Evolutionary conservation across 2,329 filamentous ascomycete genomes (phyloP), one percentile per base, ranked within the genome.

Genomic region (Alternaria angustiovoidea): DNA sequence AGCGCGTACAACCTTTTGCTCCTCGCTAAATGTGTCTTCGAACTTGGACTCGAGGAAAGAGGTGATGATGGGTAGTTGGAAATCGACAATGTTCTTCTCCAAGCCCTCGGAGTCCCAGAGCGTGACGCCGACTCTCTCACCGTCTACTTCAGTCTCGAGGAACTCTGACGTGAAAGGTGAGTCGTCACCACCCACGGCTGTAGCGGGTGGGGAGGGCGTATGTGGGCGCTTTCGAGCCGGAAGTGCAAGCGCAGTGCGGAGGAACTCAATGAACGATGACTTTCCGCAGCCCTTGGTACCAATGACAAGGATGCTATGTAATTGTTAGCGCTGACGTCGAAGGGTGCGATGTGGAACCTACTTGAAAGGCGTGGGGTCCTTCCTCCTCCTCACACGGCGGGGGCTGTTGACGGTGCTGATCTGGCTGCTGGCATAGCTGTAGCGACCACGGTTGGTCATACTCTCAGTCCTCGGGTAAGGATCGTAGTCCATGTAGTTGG

Each of bases 331-430:
- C 14, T 28, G 6, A 26, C 30, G 9, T 3, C 11, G n/a, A 30
- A 5, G 38, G 7, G 11, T 9, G 12, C n/a, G 11, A 14, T 32
- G 34, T 34, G 39, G 9, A 47, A 87, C 93, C 87, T 84, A 98
- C 94, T 99, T 99, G 87, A 98, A 97, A 1, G 95, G 93, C 11
- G 94, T 97, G 8, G 95, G 95, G 75, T 99, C 95, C 84, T 97
- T 98, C 82, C 95, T 90, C 83, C 94, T 91, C 72, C 95, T 89
- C 68, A 98, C 90, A 76, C 94, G 89, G 68, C 95, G 89, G 65
- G 95, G 94, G 79, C 91, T 97, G 83, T 97, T 97, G 82, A 97
- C 88, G 61, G 92, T 91, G 83, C 92, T 97, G 68, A 94, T 87
- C 54, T 92, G 91, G 80, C 91, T 96, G 82, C 92, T 96, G 58